Base-by-base conservation (phyloP, 1,139 yeast genomes). In the Lodderomyces theae region DNA sequence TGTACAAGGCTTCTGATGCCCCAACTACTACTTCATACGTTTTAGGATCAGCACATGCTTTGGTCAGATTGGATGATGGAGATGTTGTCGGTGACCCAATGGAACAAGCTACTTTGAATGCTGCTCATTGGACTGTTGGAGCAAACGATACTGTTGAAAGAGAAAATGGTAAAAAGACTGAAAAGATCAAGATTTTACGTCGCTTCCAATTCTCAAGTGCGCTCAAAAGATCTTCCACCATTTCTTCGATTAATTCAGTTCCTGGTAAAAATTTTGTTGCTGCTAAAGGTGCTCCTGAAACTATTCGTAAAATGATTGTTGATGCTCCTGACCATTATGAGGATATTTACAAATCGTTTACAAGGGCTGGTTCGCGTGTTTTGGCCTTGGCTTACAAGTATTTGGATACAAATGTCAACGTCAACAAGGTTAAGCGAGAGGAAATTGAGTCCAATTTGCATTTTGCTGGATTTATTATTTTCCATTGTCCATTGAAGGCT, bases 211-310 rank as follows among this genome's bases (percentile, higher is more conserved):
- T 92, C 61, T 88, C 97, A 35, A 90, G 97, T 43, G 89, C 96
- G 40, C 77, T 92, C 61, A 92, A 94, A 64, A 83, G 99, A 66
- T 90, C 97, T 9, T 79, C 97, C n/a, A 78, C 95, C 36, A 79
- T 92, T 53, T 86, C 97, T n/a, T 65, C 70, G 35, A 68, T 81
- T 39, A 74, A 71, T 48, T 66, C 79, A 38, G 45, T 67, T 29
- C 64, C 62, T n/a, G 71, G 71, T 37, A 77, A 83, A 51, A 64
- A 80, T 48, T 74, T 89, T 52, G 94, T 90, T 38, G 85, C 96
- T 52, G 96, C 84, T 35, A 94, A 94, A 65, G 99, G 99, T 73
- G 99, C 99, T 1, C 99, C 99, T n/a, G 99, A 92, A 68, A 92
- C 97, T 24, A 79, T 92, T 53, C 82, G 84, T 58, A 74, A 72